Evolutionary conservation across 2,329 filamentous ascomycete species (phyloP).

Genomic region (Fusarium caatingaense): DNA sequence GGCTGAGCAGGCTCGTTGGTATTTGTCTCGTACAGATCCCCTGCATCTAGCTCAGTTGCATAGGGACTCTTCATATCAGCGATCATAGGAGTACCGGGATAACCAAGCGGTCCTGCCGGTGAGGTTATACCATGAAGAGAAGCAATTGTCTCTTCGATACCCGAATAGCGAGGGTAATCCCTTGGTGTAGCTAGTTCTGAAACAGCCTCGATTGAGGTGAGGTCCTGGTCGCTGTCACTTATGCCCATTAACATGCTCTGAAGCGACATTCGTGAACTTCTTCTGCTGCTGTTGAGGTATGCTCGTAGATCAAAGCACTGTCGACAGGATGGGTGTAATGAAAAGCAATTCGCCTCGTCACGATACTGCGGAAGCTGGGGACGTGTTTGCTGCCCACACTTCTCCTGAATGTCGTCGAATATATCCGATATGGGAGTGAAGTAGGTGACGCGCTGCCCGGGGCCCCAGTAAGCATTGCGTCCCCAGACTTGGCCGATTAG

Average conservation of each 20-base stretch:
- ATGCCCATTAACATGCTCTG: conserved; percentile 56
- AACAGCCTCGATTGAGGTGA: conserved; percentile 52
- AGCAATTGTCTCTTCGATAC: conserved; percentile 51
- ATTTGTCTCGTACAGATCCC: conserved; percentile 47
- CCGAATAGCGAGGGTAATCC: conserved; percentile 51
- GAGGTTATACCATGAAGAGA: conserved; percentile 49
- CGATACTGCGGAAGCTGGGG: conserved; percentile 56
- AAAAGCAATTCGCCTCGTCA: conserved; percentile 55
- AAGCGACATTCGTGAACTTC: conserved; percentile 56
- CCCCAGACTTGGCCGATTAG: conserved; percentile 60
- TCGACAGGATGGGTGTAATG: conserved; percentile 55
- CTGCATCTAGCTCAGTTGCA: conserved; percentile 51
- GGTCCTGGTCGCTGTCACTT: conserved; percentile 53
- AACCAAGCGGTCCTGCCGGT: conserved; percentile 22
- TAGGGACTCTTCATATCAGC: conserved; percentile 55
- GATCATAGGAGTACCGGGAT: conserved; percentile 48
- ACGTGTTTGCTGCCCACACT: conserved; percentile 53
- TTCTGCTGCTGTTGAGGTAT: conserved; percentile 56
- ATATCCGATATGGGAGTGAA: conserved; percentile 59
- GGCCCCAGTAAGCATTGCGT: conserved; percentile 56
- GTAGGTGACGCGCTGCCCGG: conserved; percentile 55
- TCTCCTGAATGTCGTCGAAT: conserved; percentile 60
- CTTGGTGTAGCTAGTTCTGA: conserved; percentile 58
- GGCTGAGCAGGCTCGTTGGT: conserved; percentile 22
- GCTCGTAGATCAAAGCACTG: conserved; percentile 56